These are phyloP conservation scores for Didymella arachidicola DNA, from an alignment of 2,329 filamentous ascomycete genomes.

Conservation along the genomic window DNA sequence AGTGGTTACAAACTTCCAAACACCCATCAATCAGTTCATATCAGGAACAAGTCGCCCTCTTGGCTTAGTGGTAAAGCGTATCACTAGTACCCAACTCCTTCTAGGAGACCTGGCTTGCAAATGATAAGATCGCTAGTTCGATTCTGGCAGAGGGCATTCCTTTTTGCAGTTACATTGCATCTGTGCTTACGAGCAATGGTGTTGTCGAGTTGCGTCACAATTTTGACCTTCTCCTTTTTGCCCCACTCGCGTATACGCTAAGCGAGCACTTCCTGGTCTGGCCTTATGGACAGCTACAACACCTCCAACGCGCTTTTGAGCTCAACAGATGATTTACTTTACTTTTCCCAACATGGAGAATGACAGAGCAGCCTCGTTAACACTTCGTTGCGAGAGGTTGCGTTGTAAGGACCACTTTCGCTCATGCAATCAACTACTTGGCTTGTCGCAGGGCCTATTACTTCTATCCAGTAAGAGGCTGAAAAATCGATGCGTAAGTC, in stretches of 20 bases:
- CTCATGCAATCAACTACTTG: too few relatives aligned
- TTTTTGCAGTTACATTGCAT: conserved; percentile 1
- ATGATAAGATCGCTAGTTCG: conserved; percentile 26
- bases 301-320: too few relatives aligned
- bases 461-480: too few relatives aligned
- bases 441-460: too few relatives aligned
- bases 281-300: neutral
- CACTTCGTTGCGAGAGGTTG: too few relatives aligned
- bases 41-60: conserved; percentile 10
- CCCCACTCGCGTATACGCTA: conserved; percentile 8
- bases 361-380: too few relatives aligned
- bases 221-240: neutral
- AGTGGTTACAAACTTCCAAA: neutral
- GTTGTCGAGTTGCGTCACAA: neutral
- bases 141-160: conserved; percentile 21
- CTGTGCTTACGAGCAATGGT: neutral
- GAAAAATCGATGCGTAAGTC: too few relatives aligned
- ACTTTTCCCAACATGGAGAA: too few relatives aligned
- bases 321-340: too few relatives aligned
- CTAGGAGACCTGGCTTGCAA: conserved; percentile 1
- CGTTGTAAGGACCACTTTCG: too few relatives aligned
- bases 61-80: conserved; percentile 26
- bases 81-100: conserved; percentile 21
- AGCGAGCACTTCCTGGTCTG: conserved; percentile 5
- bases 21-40: neutral